Evolutionary conservation across 345 rosid species (phyloP), one percentile per base, ranked within the genome.

Genomic region (Physaria fendleri): DNA sequence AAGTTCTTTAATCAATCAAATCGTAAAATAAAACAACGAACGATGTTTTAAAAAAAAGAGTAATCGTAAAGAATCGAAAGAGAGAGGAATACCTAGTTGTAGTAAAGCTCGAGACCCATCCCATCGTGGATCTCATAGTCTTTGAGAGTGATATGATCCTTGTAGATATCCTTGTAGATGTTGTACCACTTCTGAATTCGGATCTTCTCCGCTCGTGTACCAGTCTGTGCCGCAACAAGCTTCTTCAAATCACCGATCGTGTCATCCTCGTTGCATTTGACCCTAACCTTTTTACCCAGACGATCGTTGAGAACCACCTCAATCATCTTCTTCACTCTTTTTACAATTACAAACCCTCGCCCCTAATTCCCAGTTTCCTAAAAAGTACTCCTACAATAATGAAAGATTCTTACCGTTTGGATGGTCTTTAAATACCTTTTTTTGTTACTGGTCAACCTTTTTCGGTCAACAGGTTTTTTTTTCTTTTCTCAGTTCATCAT

Each of bases 161-260:
- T 78, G n/a, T n/a, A n/a, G n/a, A n/a, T n/a, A n/a, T n/a, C n/a
- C n/a, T n/a, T n/a, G 72, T 82, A 80, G 65, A 82, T 74, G 41
- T 62, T 76, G 72, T 80, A 83, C 85, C 85, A 80, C 62, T 60
- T 69, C 49, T 69, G 69, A 15, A 69, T 69, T 39, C 81, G 54
- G 13, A 79, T 77, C 81, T 79, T 79, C 54, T 79, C 77, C 0
- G 81, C 62, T 23, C 84, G 61, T 5, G 77, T 53, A 8, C 85
- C 82, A 4, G 94, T 85, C 40, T 83, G 87, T 3, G 94, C 87
- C n/a, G 87, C 94, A 20, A 85, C 94, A 41, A 85, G 87, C 79
- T 83, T 85, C 83, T 85, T 85, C 51, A 85, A 66, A 72, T 85
- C 88, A 14, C 93, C 86, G 71, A 85, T 82, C n/a, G 86, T 81